phyloP scores from a whole-genome alignment of 345 rosid genomes.

The Noccaea caerulescens region DNA sequence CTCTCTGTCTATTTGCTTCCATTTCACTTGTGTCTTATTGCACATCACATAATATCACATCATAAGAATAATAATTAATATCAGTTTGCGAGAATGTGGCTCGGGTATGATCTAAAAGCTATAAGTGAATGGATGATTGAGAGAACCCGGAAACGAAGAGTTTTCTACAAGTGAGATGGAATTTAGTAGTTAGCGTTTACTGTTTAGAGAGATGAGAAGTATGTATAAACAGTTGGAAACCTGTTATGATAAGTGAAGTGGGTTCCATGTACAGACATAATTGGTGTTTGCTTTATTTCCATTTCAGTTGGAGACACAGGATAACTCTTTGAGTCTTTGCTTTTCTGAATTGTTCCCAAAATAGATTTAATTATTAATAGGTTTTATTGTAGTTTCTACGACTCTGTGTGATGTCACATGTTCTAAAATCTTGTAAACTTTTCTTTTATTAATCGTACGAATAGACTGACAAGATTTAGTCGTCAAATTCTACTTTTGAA shows the following conservation, averaged over 20 bases:
- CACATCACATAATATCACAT: slow-evolving; percentile 29
- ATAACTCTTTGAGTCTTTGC: slow-evolving; percentile 34
- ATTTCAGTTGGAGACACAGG: slow-evolving; percentile 43
- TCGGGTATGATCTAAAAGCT: slow-evolving; percentile 18
- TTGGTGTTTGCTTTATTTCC: slow-evolving; percentile 39
- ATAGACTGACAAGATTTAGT: slow-evolving; percentile 38
- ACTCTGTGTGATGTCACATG: slow-evolving; percentile 31
- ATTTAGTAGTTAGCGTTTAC: slow-evolving; percentile 38
- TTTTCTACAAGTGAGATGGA: slow-evolving; percentile 26
- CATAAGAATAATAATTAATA: slow-evolving; percentile 6
- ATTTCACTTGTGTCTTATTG: slow-evolving; percentile 34
- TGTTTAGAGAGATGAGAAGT: slow-evolving; percentile 34
- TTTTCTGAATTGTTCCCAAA: slow-evolving; percentile 24
- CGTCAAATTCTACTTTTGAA: slow-evolving; percentile 2
- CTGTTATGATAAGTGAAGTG: slow-evolving; percentile 39
- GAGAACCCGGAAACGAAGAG: slow-evolving; percentile 27
- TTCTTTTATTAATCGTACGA: neutral
- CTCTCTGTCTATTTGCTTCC: slow-evolving; percentile 36
- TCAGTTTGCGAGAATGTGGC: slow-evolving; percentile 24
- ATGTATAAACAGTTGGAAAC: slow-evolving; percentile 39
- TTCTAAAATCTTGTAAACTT: slow-evolving; percentile 16
- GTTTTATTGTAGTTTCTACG: slow-evolving; percentile 3
- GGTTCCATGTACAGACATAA: slow-evolving; percentile 42
- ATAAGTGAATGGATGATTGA: slow-evolving; percentile 32
- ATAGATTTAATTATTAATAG: neutral